Base-by-base conservation (phyloP, 2,329 filamentous ascomycete species). In the Metarhizium brunneum region DNA sequence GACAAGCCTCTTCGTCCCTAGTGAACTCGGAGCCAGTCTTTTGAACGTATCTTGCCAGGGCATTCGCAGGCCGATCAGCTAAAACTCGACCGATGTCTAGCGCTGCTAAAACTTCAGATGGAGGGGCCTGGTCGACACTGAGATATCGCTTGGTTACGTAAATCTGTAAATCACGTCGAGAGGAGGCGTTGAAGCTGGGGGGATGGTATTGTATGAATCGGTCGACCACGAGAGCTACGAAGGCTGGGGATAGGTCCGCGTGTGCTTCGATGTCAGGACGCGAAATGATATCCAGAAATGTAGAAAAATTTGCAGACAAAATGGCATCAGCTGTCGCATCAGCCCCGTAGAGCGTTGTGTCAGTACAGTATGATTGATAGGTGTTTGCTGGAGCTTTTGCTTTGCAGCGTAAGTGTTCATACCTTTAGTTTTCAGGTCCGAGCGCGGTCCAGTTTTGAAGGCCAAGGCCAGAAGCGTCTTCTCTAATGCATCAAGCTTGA, bases 351-450 rank as follows among this genome's bases (percentile, higher is more conserved):
- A 16, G 40, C 35, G 25, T 38, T n/a, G 42, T 36, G 40, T 54
- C 13, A 56, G 25, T 13, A 35, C 13, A 56, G 25, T 35, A 18
- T 25, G 16, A 50, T 20, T 51, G 25, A 51, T 6, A 36, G 13
- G 4, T 8, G 25, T 2, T 16, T 20, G 10, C 3, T 32, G 16
- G n/a, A 20, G 42, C 6, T 6, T 20, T 29, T 36, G 57, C 54
- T 50, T 4, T 14, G 42, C 8, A 29, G 3, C 5, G 25, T 13
- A 30, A 30, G 10, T n/a, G 38, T 30, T 69, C 74, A 66, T 72
- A 95, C 92, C 92, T 83, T 96, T 97, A 5, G 86, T 87, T 66
- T 90, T 89, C 54, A 99, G 74, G 68, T 96, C 92, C 56, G 84
- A 74, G 64, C 89, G 90, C 45, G 82, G 82, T n/a, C 86, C 85